Evolutionary conservation across 2,329 filamentous ascomycete genomes (phyloP), one percentile per base, ranked within the genome.

Genomic region (Myriosclerotinia curreyana): DNA sequence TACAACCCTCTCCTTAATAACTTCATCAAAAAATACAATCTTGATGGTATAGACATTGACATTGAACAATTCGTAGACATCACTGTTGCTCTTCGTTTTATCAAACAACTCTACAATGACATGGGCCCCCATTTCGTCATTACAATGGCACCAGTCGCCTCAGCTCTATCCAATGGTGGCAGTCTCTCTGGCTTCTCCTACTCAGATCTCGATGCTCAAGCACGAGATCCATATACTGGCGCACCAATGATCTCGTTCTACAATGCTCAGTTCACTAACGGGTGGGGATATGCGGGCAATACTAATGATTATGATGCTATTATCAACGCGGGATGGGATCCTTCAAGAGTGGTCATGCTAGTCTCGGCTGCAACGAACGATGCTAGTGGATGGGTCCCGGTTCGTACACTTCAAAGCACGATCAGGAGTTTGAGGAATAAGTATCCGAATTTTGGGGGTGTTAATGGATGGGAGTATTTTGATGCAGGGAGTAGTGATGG

Each of bases 21-120:
- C 12, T 31, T 65, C 15, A 60, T 91, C 0, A 87, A 90, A 65
- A 87, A 88, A 68, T 94, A 94, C 74, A 93, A 93, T 1, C 81
- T 98, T 46, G 91, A 91, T 51, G 85, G 97, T 0, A 91, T 97
- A 9, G 92, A 97, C 77, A 86, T 96, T 1, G 94, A 94, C 7
- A 92, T 97, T 66, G 85, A 86, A 38, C 94, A 98, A 76, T 89
- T 87, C 0, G 87, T 84, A 66, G 82, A 83, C 58, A 91, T 96
- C 68, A 84, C 84, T 44, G 84, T 89, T 31, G 83, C 85, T 49
- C 93, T 96, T 71, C 91, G 62, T 92, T 0, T 96, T 96, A 77
- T 85, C 92, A 48, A 84, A 86, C 51, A 90, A 92, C 0, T 92
- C 89, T 74, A 76, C 77, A 5, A 80, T 96, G 73, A 86, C 83